Base-by-base conservation (phyloP, 768 basidiomycete genomes). In the Rhodotorula babjevae region DNA sequence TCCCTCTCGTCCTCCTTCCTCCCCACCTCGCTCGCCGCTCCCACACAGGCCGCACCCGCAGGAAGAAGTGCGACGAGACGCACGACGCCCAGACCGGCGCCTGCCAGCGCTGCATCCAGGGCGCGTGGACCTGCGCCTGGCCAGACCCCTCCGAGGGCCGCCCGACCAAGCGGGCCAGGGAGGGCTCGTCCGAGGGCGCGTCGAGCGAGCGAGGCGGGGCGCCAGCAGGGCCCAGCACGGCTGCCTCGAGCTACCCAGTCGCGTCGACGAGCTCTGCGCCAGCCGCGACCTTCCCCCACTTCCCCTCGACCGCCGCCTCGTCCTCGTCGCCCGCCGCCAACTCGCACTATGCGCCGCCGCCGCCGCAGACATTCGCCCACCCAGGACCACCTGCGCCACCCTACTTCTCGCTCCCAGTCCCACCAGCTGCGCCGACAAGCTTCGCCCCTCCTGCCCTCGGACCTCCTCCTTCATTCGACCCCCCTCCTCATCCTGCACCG, bases 101-200 rank as follows among this genome's bases (percentile, higher is more conserved):
- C 19, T 49, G 49, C 14, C 44, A 46, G 44, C 44, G 44, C 44
- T 46, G 44, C 44, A 46, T 46, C 44, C 44, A 46, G 44, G 44
- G 44, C 44, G 12, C 44, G 44, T 46, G 44, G 44, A 46, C 44
- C 44, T 70, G 69, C 57, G 6, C 27, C 11, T 70, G 69, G 69
- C 69, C 69, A 2, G 7, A 33, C 2, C 63, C 63, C 6, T 52
- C 42, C 25, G 69, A 50, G 6, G 42, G 59, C 23, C 57, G 52
- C 2, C 63, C 63, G 50, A 27, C 23, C 25, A 52, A 52, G 50
- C 50, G 50, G 3, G 2, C 50, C 25, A 52, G 69, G 1, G 50
- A 7, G 8, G 18, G 5, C 36, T 36, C 18, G 44, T 14, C 15
- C 12, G 10, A 15, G 21, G 18, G 27, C 4, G 36, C 14, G 11